A percentile compares a stretch with the other conserved stretches of the same genome.
These are phyloP conservation scores for Elsinoe necatrix DNA, from an alignment of 2,329 filamentous ascomycete species.

Conservation along the genomic window DNA sequence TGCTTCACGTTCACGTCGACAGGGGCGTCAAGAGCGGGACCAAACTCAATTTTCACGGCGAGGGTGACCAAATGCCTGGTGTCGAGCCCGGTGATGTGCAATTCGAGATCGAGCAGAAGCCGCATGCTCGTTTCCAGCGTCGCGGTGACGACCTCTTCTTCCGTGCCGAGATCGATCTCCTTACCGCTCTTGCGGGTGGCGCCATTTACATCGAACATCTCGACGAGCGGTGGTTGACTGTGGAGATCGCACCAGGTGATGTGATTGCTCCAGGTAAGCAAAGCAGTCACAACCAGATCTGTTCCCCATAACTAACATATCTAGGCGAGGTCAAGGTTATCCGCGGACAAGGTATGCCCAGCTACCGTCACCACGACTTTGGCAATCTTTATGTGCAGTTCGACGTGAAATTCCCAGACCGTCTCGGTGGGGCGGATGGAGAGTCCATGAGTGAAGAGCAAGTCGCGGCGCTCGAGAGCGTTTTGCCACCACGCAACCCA, in stretches of 20 bases:
- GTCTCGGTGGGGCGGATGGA: conserved; percentile 37
- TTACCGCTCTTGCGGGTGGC: conserved; percentile 88
- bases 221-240: conserved; percentile 90
- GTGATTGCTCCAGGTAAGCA: conserved; percentile 81
- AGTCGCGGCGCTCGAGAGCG: conserved; percentile 70
- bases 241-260: conserved; percentile 89
- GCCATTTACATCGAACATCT: conserved; percentile 90
- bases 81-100: conserved; percentile 92
- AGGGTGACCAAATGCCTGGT: conserved; percentile 91
- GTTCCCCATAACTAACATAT: conserved; percentile 20
- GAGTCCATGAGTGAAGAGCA: conserved; percentile 51
- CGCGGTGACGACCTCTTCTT: conserved; percentile 95
- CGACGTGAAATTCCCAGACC: conserved; percentile 85
- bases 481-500: conserved; percentile 65
- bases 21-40: conserved; percentile 86
- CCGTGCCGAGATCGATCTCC: conserved; percentile 87
- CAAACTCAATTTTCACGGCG: conserved; percentile 93
- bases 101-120: conserved; percentile 99
- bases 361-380: conserved; percentile 84
- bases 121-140: conserved; percentile 88
- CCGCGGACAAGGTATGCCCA: conserved; percentile 95
- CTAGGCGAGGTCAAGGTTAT: conserved; percentile 86
- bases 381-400: conserved; percentile 98
- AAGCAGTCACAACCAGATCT: not conserved
- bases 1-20: conserved; percentile 96